phyloP scores from a whole-genome alignment of 805 yeast genomes.

The Lipomyces kockii region DNA sequence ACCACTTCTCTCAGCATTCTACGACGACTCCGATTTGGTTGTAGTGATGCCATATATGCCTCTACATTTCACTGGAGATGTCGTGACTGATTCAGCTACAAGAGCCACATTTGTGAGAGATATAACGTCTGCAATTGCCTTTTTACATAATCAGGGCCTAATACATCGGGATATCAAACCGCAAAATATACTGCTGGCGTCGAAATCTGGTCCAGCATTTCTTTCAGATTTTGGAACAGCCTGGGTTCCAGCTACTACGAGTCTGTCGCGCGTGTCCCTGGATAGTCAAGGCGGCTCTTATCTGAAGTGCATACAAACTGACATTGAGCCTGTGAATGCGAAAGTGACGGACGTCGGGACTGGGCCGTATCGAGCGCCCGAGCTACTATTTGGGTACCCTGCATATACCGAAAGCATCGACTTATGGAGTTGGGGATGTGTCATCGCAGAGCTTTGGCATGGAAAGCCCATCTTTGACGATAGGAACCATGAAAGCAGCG shows the following conservation, averaged over 20 bases:
- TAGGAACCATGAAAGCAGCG: conserved; percentile 52
- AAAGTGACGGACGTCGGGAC: conserved; percentile 62
- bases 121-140: conserved; percentile 59
- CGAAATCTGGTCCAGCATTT: conserved; percentile 35
- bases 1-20: conserved; percentile 39
- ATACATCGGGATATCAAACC: conserved; percentile 89
- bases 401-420: conserved; percentile 64
- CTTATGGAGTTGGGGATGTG: conserved; percentile 72
- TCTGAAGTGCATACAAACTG: conserved; percentile 30
- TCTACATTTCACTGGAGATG: conserved; percentile 47
- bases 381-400: conserved; percentile 63
- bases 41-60: conserved; percentile 52
- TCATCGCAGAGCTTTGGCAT: conserved; percentile 59
- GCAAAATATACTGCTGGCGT: conserved; percentile 66
- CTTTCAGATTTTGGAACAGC: conserved; percentile 37
- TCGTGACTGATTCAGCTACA: conserved; percentile 42
- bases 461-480: conserved; percentile 49
- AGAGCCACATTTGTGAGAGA: conserved; percentile 47
- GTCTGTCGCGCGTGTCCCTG: conserved; percentile 49
- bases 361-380: conserved; percentile 74
- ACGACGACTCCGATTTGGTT: conserved; percentile 47
- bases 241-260: conserved; percentile 40
- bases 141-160: conserved; percentile 68
- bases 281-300: conserved; percentile 47
- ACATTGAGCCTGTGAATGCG: conserved; percentile 43